Evolutionary conservation across 1,284 basidiomycete species (phyloP).

Genomic region (Exobasidium cylindrosporum): DNA sequence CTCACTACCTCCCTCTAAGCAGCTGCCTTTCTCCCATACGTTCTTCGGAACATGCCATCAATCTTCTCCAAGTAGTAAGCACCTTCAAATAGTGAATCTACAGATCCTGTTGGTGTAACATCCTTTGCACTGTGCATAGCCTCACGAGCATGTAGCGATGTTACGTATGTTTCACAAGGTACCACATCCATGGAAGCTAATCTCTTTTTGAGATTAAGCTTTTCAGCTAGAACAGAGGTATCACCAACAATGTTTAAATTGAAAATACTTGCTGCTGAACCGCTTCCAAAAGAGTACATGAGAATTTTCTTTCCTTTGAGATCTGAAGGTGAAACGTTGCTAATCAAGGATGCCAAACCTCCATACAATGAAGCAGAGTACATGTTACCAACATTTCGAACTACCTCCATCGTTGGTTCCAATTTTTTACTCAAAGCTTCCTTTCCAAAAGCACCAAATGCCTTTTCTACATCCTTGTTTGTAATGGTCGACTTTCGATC

Average conservation of each 20-base stretch:
- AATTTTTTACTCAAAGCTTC: constrained; percentile 33
- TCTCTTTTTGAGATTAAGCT: constrained; percentile 74
- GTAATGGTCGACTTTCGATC: constrained; percentile 63
- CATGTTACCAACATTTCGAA: constrained; percentile 74
- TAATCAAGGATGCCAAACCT: constrained; percentile 68
- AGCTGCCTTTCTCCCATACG: constrained; percentile 64
- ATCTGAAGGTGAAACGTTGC: constrained; percentile 37
- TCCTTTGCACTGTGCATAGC: constrained; percentile 89
- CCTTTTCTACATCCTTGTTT: constrained; percentile 93
- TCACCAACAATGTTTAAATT: constrained; percentile 79
- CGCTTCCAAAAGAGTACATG: constrained; percentile 91
- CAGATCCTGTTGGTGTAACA: constrained; percentile 78
- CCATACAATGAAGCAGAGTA: constrained; percentile 97
- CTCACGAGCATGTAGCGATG: constrained; percentile 69
- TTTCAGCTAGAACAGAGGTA: constrained; percentile 72
- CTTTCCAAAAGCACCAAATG: constrained; percentile 47
- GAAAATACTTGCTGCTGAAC: constrained; percentile 88
- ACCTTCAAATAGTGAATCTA: constrained; percentile 91
- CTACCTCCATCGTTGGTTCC: constrained; percentile 51
- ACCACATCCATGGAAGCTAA: constrained; percentile 84
- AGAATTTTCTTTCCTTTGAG: constrained; percentile 62
- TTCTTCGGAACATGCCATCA: constrained; percentile 87
- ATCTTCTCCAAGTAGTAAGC: constrained; percentile 89
- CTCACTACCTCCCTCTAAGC: constrained; percentile 1
- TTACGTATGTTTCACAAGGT: constrained; percentile 79